phyloP scores from a whole-genome alignment of 805 yeast genomes.

The Yarrowia alimentaria region DNA sequence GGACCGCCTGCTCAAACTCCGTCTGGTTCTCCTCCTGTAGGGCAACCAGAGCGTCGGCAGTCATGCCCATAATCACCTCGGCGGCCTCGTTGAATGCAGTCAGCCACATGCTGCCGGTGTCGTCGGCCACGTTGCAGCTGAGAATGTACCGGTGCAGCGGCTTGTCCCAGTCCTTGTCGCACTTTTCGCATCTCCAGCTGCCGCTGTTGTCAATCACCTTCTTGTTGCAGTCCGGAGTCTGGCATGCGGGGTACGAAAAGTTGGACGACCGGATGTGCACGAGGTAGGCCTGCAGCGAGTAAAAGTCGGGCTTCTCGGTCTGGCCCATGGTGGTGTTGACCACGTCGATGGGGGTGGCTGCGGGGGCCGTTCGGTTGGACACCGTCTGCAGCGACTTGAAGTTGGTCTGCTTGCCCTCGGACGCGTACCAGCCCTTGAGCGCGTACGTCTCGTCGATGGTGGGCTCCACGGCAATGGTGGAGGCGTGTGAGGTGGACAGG shows the following conservation, averaged over 20 bases:
- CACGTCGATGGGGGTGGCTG: constrained; percentile 64
- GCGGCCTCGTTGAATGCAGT: constrained; percentile 88
- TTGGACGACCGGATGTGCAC: constrained; percentile 64
- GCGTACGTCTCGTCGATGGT: constrained; percentile 84
- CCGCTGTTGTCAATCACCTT: constrained; percentile 74
- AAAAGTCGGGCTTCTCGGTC: constrained; percentile 77
- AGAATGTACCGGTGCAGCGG: constrained; percentile 81
- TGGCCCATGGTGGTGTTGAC: constrained; percentile 68
- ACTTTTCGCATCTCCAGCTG: constrained; percentile 93
- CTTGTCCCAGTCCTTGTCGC: constrained; percentile 63
- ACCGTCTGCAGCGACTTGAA: constrained; percentile 59
- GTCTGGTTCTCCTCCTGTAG: constrained; percentile 49
- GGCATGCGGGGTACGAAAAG: constrained; percentile 88
- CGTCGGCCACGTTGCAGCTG: constrained; percentile 73
- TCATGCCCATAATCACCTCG: constrained; percentile 57
- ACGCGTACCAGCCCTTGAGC: constrained; percentile 93
- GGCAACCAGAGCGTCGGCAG: constrained; percentile 52
- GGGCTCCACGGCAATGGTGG: constrained; percentile 76
- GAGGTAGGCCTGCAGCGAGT: constrained; percentile 70
- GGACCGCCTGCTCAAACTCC: constrained; percentile 48
- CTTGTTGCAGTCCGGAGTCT: constrained; percentile 66
- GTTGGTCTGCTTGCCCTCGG: constrained; percentile 61
- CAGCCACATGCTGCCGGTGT: constrained; percentile 80
- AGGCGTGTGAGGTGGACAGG: constrained; percentile 74
- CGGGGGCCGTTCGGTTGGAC: constrained; percentile 42